Base-by-base conservation (phyloP, 306 rosid genomes). In the Argentina anserina region DNA sequence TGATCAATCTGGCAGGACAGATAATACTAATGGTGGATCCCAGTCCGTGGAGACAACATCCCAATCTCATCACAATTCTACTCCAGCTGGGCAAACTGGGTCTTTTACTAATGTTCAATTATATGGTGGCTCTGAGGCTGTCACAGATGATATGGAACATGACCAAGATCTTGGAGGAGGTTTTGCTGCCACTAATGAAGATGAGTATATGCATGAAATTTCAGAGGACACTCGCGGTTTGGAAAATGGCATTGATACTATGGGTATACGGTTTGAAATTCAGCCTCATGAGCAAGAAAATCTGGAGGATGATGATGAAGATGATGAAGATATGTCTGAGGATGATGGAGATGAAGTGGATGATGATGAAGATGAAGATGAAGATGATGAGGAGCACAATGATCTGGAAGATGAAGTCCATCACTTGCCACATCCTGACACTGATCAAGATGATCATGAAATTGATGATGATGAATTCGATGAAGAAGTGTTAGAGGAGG, bases 111-210 rank as follows among this genome's bases (percentile, higher is more conserved):
- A 78, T 33, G 74, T 82, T 67, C 96, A 83, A 55, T 78, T 93
- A 45, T 87, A 81, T 87, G 96, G 88, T 82, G 97, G 96, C 33
- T 93, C 98, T 61, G 93, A 89, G 87, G 96, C 94, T 76, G 87
- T 89, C 72, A 89, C 93, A 60, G 97, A 90, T 82, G 96, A 87
- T 88, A 93, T 93, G 98, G 98, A 93, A 40, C 98, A 93, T 23
- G 98, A 90, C 80, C 97, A 90, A 80, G 97, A 90, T 85, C 86
- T 90, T 75, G 96, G 75, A 75, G 90, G 90, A 50, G 84, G 87
- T 80, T 90, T 85, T 80, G 83, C 82, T 82, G 86, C 92, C 71
- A 76, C 90, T 56, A 73, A 82, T 29, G 97, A 82, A 74, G 97
- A 89, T 73, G 98, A 86, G 63, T 90, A 82, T 83, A 93, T 93